These are phyloP conservation scores for Zarea fungicola DNA, from an alignment of 2,329 filamentous ascomycete species.

Conservation along the genomic window DNA sequence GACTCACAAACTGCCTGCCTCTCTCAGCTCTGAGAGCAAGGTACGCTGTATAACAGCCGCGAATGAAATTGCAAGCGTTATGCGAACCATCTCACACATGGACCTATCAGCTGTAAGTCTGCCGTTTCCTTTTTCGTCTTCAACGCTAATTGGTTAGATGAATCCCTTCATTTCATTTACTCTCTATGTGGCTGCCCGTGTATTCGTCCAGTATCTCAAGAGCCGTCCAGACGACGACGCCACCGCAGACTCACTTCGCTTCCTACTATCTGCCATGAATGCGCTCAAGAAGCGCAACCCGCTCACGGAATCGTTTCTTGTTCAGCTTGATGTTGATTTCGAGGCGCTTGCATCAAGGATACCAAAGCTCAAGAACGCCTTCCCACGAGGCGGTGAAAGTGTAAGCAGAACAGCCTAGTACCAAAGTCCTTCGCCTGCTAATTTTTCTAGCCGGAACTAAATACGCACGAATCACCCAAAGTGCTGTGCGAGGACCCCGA, in stretches of 20 bases:
- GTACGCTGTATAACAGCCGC: slow-evolving; percentile 89
- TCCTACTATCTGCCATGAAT: slow-evolving; percentile 85
- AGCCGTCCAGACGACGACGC: slow-evolving; percentile 80
- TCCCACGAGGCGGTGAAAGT: slow-evolving; percentile 47
- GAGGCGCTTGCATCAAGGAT: slow-evolving; percentile 64
- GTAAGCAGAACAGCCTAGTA: slow-evolving; percentile 30
- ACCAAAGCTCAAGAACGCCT: slow-evolving; percentile 50
- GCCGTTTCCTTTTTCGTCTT: not conserved
- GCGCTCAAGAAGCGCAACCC: slow-evolving; percentile 84
- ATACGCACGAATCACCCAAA: slow-evolving; percentile 15
- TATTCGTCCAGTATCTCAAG: slow-evolving; percentile 96
- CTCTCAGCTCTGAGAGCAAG: slow-evolving; percentile 84
- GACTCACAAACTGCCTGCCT: slow-evolving; percentile 71
- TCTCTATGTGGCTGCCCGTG: slow-evolving; percentile 88
- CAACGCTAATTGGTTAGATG: slow-evolving; percentile 53
- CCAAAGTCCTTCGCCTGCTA: not conserved
- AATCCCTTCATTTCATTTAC: slow-evolving; percentile 95
- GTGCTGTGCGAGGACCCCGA: slow-evolving; percentile 31
- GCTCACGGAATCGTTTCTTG: slow-evolving; percentile 88
- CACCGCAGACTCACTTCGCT: slow-evolving; percentile 76
- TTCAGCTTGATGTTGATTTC: slow-evolving; percentile 88
- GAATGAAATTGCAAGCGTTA: slow-evolving; percentile 88
- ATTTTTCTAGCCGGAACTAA: slow-evolving; percentile 4
- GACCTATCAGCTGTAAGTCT: slow-evolving; percentile 73
- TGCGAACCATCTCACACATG: slow-evolving; percentile 89